Percentiles rank a stretch among this genome's conserved stretches.
Conservation (phyloP, 352 stramenopile species). For the Plasmopara halstedii region DNA sequence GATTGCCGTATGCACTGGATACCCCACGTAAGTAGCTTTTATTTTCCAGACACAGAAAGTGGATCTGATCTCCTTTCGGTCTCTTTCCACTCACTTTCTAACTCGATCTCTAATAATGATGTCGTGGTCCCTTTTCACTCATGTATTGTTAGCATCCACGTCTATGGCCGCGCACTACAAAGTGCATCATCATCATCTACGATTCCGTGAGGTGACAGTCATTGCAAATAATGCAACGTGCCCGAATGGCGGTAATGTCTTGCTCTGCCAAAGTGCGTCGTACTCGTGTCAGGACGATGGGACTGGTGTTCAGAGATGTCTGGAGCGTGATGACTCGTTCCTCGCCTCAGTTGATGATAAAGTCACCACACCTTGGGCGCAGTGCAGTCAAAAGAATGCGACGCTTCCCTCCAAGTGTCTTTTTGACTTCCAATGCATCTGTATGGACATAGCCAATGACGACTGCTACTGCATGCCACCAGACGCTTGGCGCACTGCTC, state of each 20-base stretch:
- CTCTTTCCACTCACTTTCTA: no score
- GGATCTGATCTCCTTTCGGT: no score
- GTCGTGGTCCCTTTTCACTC: slow-evolving; percentile 10
- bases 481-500: slow-evolving; percentile 34
- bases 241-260: slow-evolving; percentile 35
- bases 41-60: no score
- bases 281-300: slow-evolving; percentile 40
- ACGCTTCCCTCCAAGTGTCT: slow-evolving; percentile 40
- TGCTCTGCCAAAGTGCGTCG: slow-evolving; percentile 31
- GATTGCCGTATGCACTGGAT: no score
- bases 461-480: slow-evolving; percentile 45
- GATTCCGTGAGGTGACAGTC: slow-evolving; percentile 42
- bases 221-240: slow-evolving; percentile 34
- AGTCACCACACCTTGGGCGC: slow-evolving; percentile 31
- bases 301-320: slow-evolving; percentile 25
- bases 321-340: slow-evolving; percentile 32
- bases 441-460: slow-evolving; percentile 31
- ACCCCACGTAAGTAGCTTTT: no score
- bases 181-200: slow-evolving; percentile 23
- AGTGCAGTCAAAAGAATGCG: slow-evolving; percentile 26
- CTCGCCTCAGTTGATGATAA: slow-evolving; percentile 31
- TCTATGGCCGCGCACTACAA: slow-evolving; percentile 9
- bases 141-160: slow-evolving; percentile 11
- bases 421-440: slow-evolving; percentile 38
- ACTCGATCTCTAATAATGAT: slow-evolving; percentile 14